A percentile compares a stretch with the other conserved stretches of the same genome.
These are phyloP conservation scores for Populus tomentosa DNA, from an alignment of 441 rosid species.

Conservation along the genomic window DNA sequence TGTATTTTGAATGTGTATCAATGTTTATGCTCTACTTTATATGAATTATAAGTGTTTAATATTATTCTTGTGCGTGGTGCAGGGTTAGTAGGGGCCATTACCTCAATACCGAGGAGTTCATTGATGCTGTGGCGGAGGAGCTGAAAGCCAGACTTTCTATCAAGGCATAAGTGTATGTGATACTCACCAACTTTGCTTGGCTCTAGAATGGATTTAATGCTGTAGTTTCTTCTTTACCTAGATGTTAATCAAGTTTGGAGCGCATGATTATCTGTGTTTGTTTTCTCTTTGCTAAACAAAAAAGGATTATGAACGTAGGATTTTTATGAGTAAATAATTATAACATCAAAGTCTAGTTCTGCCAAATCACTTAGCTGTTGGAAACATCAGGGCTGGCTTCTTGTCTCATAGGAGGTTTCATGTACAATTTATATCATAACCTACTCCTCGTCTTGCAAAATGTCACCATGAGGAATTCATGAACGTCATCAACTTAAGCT, in stretches of 20 bases:
- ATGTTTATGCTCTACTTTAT: not conserved
- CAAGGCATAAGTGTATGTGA: slow-evolving; percentile 18
- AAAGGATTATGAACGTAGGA: not conserved
- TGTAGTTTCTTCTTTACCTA: not conserved
- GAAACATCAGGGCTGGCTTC: not conserved
- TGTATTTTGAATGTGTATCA: not conserved
- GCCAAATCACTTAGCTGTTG: not conserved
- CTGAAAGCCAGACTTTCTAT: slow-evolving; percentile 44
- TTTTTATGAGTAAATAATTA: not conserved
- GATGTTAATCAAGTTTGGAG: not conserved
- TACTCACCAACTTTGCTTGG: not conserved
- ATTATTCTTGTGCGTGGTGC: slow-evolving; percentile 10
- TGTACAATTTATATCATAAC: not conserved
- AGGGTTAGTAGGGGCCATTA: slow-evolving; percentile 61
- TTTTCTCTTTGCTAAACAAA: not conserved
- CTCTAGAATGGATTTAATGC: not conserved
- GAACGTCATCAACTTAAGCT: not conserved
- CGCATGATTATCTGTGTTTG: not conserved
- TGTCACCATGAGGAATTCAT: not conserved
- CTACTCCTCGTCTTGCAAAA: not conserved
- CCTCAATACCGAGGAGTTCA: slow-evolving; percentile 84
- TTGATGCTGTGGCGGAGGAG: slow-evolving; percentile 75
- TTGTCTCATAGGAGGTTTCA: not conserved
- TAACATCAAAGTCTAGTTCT: not conserved
- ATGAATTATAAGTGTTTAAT: not conserved